Evolutionary conservation across 179 eudicot genomes (phyloP).

Genomic region (Drosera spatulata): DNA sequence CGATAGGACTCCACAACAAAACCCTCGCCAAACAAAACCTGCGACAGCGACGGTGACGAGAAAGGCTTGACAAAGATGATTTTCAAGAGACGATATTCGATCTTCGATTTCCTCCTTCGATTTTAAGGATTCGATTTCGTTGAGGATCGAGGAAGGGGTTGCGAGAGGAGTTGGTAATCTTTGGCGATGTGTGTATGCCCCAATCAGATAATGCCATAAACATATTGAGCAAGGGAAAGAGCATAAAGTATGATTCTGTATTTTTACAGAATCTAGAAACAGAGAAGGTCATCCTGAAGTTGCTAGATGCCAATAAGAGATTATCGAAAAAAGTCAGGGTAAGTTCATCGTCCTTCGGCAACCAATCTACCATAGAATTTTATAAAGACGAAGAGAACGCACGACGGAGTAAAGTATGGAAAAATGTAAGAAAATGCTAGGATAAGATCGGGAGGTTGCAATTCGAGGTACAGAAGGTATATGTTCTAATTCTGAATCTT

Average conservation of each 20-base stretch:
- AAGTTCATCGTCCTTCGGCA: slow-evolving; percentile 24
- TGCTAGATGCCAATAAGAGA: slow-evolving; percentile 56
- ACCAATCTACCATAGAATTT: slow-evolving; percentile 30
- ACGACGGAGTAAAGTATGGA: slow-evolving; percentile 41
- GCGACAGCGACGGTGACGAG: too few relatives aligned
- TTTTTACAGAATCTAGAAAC: too few relatives aligned
- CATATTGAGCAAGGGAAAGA: too few relatives aligned
- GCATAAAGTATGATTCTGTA: slow-evolving; percentile 33
- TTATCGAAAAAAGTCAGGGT: slow-evolving; percentile 52
- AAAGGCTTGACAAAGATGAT: too few relatives aligned
- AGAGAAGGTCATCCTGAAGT: slow-evolving; percentile 47
- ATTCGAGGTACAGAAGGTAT: slow-evolving; percentile 75
- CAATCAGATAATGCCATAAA: slow-evolving; percentile 19
- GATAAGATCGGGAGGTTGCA: slow-evolving; percentile 82
- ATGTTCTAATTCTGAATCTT: slow-evolving; percentile 61
- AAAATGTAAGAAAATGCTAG: slow-evolving; percentile 59
- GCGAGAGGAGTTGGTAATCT: too few relatives aligned
- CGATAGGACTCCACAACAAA: too few relatives aligned
- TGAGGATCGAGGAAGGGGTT: too few relatives aligned
- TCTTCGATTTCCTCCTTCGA: too few relatives aligned
- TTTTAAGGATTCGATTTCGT: too few relatives aligned
- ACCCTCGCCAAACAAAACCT: too few relatives aligned
- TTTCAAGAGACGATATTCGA: too few relatives aligned
- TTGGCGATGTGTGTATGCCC: too few relatives aligned
- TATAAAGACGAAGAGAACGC: slow-evolving; percentile 29